Evolutionary conservation across 23 red algal genomes (phyloP).

Genomic region (Agarophyton chilense): DNA sequence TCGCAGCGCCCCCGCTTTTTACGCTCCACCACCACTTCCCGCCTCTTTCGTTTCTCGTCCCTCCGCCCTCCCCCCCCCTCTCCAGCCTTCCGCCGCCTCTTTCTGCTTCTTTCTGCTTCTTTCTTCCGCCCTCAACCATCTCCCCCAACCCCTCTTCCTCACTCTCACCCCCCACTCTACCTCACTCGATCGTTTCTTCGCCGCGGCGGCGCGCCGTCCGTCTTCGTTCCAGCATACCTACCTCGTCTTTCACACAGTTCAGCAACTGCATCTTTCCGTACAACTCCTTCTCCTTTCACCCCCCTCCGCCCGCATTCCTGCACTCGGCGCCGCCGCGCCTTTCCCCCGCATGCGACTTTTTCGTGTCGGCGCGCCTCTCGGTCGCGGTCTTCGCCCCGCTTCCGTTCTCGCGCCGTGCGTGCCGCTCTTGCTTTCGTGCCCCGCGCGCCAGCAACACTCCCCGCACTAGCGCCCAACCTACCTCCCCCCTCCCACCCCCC

Average conservation of each 20-base stretch:
- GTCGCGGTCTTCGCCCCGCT: conserved; percentile 39
- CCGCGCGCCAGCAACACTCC: neutral
- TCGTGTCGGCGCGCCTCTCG: conserved; percentile 17
- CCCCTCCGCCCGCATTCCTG: neutral
- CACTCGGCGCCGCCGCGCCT: conserved; percentile 16
- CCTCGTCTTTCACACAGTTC: neutral
- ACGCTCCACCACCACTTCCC: no score
- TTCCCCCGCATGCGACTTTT: conserved; percentile 8
- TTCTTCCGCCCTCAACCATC: neutral
- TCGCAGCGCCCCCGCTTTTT: no score
- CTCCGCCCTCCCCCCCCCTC: neutral
- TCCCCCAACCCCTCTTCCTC: neutral
- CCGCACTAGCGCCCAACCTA: neutral
- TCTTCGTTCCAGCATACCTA: neutral
- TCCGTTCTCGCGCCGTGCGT: conserved; percentile 20
- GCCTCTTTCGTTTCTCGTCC: no score
- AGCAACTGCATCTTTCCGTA: neutral
- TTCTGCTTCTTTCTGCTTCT: no score
- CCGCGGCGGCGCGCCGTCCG: neutral
- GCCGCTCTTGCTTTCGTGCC: neutral
- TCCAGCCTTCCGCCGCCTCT: neutral
- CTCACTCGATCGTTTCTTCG: neutral
- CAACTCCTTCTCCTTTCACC: neutral
- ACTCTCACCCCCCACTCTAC: neutral
- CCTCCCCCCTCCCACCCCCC: no score